These are phyloP conservation scores for Fomitiporia mediterranea DNA, from an alignment of 1,284 basidiomycete species.

Conservation along the genomic window DNA sequence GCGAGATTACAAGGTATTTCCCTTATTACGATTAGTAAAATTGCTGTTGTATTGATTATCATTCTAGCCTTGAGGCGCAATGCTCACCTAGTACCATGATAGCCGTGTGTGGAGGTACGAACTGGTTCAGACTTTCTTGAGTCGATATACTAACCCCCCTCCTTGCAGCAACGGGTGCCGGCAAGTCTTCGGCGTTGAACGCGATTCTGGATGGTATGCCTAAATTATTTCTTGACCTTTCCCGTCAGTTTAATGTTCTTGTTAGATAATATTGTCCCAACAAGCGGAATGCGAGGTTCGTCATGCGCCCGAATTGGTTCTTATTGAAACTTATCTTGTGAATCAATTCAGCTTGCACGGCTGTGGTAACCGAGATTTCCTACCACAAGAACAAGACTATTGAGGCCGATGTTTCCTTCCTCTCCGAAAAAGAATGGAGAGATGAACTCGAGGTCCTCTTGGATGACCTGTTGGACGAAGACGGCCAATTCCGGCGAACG, in stretches of 20 bases:
- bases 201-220: conserved; percentile 53
- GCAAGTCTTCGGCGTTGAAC: conserved; percentile 56
- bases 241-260: conserved; percentile 13
- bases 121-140: background rate
- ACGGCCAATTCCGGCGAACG: conserved; percentile 47
- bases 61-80: conserved; percentile 42
- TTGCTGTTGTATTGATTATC: background rate
- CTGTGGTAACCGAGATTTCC: conserved; percentile 58
- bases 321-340: background rate
- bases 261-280: conserved; percentile 57
- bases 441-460: conserved; percentile 50
- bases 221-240: background rate
- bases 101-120: conserved; percentile 54
- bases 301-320: conserved; percentile 7
- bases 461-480: conserved; percentile 53
- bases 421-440: conserved; percentile 51
- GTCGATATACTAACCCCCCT: background rate
- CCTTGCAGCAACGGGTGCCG: conserved; percentile 48
- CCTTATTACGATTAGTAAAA: background rate
- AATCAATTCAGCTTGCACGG: conserved; percentile 51
- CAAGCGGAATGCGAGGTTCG: conserved; percentile 57
- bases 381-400: conserved; percentile 52
- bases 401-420: conserved; percentile 54
- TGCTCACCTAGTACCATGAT: conserved; percentile 52
- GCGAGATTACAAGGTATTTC: conserved; percentile 47